A percentile compares a stretch with the other conserved stretches of the same genome.
These are phyloP conservation scores for Boletus pseudopeckii DNA, from an alignment of 768 basidiomycete genomes.

Conservation along the genomic window DNA sequence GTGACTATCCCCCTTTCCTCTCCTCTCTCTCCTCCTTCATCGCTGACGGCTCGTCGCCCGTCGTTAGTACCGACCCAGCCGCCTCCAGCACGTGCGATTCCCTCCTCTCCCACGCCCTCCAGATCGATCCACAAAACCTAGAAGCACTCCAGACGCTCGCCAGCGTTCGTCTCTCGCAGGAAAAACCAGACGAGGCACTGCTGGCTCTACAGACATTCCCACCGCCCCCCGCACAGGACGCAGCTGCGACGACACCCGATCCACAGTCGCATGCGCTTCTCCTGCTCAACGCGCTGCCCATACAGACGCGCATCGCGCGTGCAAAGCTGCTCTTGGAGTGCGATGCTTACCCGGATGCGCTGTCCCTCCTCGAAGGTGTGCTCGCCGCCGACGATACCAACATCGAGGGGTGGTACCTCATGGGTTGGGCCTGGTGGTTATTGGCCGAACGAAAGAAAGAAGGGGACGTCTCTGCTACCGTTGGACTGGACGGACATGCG, in stretches of 20 bases:
- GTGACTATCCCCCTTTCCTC: slow-evolving; percentile 38
- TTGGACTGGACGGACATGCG: slow-evolving; percentile 36
- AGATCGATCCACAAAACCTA: slow-evolving; percentile 68
- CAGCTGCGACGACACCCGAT: neutral
- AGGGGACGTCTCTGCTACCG: slow-evolving; percentile 41
- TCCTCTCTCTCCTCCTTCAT: neutral
- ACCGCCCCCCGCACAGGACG: slow-evolving; percentile 7
- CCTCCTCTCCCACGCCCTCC: slow-evolving; percentile 67
- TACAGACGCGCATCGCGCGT: slow-evolving; percentile 67
- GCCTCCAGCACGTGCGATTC: slow-evolving; percentile 82
- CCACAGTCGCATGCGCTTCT: slow-evolving; percentile 35
- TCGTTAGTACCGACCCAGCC: slow-evolving; percentile 69
- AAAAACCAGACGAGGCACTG: slow-evolving; percentile 74
- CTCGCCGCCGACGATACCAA: slow-evolving; percentile 81
- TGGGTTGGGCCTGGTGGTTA: slow-evolving; percentile 91
- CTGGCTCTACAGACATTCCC: slow-evolving; percentile 33
- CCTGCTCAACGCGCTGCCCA: slow-evolving; percentile 41
- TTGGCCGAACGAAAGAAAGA: slow-evolving; percentile 72
- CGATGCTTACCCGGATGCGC: slow-evolving; percentile 62
- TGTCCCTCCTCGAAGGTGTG: slow-evolving; percentile 73
- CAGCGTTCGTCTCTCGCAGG: slow-evolving; percentile 86
- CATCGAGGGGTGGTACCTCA: slow-evolving; percentile 91
- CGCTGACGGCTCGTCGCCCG: neutral
- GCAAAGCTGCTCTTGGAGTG: slow-evolving; percentile 85
- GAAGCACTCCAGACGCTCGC: slow-evolving; percentile 81